Conservation (phyloP, 192 early-diverging fungal genomes). For the Coemansia sp. region DNA sequence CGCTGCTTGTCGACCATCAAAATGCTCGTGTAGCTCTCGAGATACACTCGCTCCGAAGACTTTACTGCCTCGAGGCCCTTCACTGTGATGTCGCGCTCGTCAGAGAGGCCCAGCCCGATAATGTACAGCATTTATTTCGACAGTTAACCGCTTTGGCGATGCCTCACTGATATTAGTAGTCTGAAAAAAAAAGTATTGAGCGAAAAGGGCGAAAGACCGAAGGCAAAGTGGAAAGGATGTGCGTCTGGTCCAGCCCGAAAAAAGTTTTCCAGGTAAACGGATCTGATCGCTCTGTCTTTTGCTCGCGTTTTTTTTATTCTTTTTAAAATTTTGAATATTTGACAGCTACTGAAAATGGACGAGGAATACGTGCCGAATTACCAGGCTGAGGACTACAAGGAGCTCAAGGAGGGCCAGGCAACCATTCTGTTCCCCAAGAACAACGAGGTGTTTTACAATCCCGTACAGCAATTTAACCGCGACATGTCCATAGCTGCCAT, state of each 20-base stretch:
- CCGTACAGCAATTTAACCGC: slow-evolving; percentile 96
- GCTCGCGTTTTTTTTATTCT: neutral
- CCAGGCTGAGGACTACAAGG: slow-evolving; percentile 58
- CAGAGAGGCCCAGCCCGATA: slow-evolving; percentile 91
- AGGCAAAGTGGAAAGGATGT: neutral
- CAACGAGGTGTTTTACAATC: slow-evolving; percentile 99
- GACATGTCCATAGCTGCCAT: slow-evolving; percentile 98
- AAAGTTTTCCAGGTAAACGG: neutral
- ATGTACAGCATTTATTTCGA: slow-evolving; percentile 70
- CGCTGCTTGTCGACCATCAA: slow-evolving; percentile 76
- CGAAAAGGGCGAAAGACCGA: neutral
- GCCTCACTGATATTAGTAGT: too few relatives aligned
- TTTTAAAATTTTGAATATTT: neutral
- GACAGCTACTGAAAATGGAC: slow-evolving; percentile 12
- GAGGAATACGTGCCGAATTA: slow-evolving; percentile 28
- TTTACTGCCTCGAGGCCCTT: slow-evolving; percentile 95
- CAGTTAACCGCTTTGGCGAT: neutral
- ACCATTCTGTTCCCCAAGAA: slow-evolving; percentile 83
- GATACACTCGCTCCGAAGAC: slow-evolving; percentile 84
- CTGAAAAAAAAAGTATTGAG: neutral
- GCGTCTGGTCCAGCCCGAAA: too few relatives aligned
- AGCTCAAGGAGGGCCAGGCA: slow-evolving; percentile 77
- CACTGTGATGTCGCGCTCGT: slow-evolving; percentile 96
- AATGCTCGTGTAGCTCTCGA: slow-evolving; percentile 96
- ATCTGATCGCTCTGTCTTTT: neutral